Evolutionary conservation across 2,329 filamentous ascomycete genomes (phyloP), one percentile per base, ranked within the genome.

Genomic region (Sporothrix inflata): DNA sequence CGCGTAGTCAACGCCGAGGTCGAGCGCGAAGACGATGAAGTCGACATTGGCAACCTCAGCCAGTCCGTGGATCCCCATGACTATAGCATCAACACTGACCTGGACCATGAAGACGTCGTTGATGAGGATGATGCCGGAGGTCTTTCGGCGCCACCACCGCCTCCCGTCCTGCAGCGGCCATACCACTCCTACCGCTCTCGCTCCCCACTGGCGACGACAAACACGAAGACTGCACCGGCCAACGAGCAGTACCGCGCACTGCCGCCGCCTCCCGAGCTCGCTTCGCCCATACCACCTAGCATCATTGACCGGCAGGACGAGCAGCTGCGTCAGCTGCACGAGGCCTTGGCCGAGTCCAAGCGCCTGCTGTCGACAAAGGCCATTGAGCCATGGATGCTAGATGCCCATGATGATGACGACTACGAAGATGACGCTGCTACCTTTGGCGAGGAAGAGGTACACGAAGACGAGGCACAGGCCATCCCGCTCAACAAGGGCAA

Each of bases 1-100:
- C 85, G 95, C 34, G 94, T 98, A n/a, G 95, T 98, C 24, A 98
- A 98, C 79, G 91, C 88, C 68, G 91, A 91, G 74, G 79, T 85
- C 45, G 83, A 84, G 74, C 79, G 65, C 21, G 75, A 76, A 19
- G 74, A 75, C 34, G 75, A 76, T 14, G 75, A 76, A 27, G 70
- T 47, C 8, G 73, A 77, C 51, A 72, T 71, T 53, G 51, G 12
- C 14, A 71, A 14, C 55, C 9, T 57, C 34, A 45, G 40, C 16
- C 61, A 16, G 34, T 30, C 24, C 19, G 57, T 72, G n/a, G 40
- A 74, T 14, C 69, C 70, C 19, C 69, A 68, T 11, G 68, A 70
- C 61, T 55, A 61, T 19, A 63, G n/a, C 27, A 45, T 51, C 70
- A 65, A 55, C 53, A 49, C 27, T n/a, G 63, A 63, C 53, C 16